These are phyloP conservation scores for Penicillium psychrofluorescens DNA, from an alignment of 495 filamentous ascomycete species.

Conservation along the genomic window DNA sequence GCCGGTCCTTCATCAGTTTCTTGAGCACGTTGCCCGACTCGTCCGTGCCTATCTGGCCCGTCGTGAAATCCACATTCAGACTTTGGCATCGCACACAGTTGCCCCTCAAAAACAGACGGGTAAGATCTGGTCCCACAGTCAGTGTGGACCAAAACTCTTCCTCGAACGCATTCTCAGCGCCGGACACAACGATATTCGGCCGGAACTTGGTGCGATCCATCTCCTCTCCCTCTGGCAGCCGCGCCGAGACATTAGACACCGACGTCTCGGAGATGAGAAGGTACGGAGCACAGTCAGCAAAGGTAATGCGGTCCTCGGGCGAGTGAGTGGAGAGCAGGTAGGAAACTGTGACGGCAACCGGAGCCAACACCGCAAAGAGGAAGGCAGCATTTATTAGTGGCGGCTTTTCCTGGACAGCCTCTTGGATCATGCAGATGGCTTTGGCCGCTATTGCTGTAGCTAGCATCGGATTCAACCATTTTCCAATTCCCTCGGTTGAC, in stretches of 20 bases:
- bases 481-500: neutral
- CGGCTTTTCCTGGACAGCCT: neutral
- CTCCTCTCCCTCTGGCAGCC: conserved; percentile 46
- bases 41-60: conserved; percentile 56
- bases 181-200: conserved; percentile 73
- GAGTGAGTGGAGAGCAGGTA: neutral
- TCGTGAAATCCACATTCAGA: conserved; percentile 77
- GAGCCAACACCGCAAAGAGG: neutral
- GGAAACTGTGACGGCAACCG: neutral
- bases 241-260: conserved; percentile 53
- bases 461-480: neutral
- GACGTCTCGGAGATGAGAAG: conserved; percentile 67
- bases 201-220: conserved; percentile 78
- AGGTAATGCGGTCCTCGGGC: conserved; percentile 50
- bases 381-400: neutral
- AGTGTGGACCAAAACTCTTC: conserved; percentile 85
- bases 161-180: conserved; percentile 54
- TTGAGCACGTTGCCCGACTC: conserved; percentile 65
- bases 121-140: conserved; percentile 18
- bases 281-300: conserved; percentile 74
- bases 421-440: neutral
- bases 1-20: conserved; percentile 67
- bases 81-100: conserved; percentile 78
- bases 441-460: neutral
- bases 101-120: conserved; percentile 54